phyloP scores from a whole-genome alignment of 2,329 filamentous ascomycete genomes.

The Neurospora sp. region DNA sequence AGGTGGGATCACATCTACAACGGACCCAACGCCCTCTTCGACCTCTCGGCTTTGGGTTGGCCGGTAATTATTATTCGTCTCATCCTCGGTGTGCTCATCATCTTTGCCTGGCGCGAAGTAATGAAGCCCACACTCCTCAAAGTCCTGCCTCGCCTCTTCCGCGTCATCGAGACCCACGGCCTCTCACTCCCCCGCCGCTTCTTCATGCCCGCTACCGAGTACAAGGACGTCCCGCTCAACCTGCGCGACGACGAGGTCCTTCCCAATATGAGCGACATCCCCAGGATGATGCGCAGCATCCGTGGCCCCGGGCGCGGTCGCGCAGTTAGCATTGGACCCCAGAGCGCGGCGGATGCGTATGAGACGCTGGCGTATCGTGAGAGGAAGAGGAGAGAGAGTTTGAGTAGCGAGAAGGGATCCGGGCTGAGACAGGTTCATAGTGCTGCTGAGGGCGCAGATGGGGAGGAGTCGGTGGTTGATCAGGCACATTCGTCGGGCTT shows the following conservation, averaged over 20 bases:
- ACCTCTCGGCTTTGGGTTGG: conserved; percentile 57
- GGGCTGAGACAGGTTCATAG: conserved; percentile 28
- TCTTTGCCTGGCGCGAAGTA: conserved; percentile 82
- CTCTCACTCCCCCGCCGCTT: conserved; percentile 78
- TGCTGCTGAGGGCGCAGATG: conserved; percentile 17
- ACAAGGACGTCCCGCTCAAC: conserved; percentile 71
- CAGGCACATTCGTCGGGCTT: conserved; percentile 33
- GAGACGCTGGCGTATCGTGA: conserved; percentile 90
- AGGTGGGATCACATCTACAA: conserved; percentile 33
- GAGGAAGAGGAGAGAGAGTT: conserved; percentile 44
- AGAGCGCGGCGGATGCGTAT: conserved; percentile 93
- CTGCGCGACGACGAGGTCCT: conserved; percentile 75
- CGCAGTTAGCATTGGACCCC: conserved; percentile 82
- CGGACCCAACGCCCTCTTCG: conserved; percentile 47
- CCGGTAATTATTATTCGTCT: conserved; percentile 56
- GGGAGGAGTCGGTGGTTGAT: conserved; percentile 16
- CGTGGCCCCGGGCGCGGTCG: conserved; percentile 68
- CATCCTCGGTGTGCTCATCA: conserved; percentile 67
- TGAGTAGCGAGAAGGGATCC: conserved; percentile 35
- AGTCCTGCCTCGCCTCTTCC: conserved; percentile 75
- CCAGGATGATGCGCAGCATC: conserved; percentile 71
- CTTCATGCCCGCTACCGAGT: conserved; percentile 84
- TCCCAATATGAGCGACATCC: conserved; percentile 79
- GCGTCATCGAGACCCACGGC: conserved; percentile 70
- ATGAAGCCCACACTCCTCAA: conserved; percentile 79